These are phyloP conservation scores for Verticillium isaacii DNA, from an alignment of 2,329 filamentous ascomycete genomes.

Conservation along the genomic window DNA sequence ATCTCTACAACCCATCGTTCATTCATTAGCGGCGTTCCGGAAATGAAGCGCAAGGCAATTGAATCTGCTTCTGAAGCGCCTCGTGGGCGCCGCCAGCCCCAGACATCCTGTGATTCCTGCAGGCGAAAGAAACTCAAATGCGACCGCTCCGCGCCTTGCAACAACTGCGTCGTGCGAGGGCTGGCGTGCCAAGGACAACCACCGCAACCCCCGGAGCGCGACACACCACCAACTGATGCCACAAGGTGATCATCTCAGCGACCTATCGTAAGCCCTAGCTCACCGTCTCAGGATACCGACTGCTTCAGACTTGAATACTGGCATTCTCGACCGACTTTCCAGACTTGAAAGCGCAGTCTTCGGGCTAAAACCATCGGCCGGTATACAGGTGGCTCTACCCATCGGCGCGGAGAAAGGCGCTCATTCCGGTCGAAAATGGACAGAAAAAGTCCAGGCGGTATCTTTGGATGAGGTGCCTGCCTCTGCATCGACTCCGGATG, in stretches of 20 bases:
- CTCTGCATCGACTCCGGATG: neutral
- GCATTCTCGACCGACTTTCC: too few relatives aligned
- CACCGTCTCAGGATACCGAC: too few relatives aligned
- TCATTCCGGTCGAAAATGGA: too few relatives aligned
- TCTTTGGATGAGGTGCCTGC: neutral
- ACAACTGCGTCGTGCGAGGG: constrained; percentile 20
- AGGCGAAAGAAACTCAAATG: constrained; percentile 27
- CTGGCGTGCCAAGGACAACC: constrained; percentile 17
- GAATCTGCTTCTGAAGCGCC: neutral
- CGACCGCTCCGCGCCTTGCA: constrained; percentile 21
- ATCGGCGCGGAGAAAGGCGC: too few relatives aligned
- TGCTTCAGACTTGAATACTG: too few relatives aligned
- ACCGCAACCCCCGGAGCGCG: neutral
- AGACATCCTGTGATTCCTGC: constrained; percentile 25
- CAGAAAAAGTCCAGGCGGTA: too few relatives aligned
- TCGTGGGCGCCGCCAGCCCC: constrained; percentile 19
- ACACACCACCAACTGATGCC: neutral
- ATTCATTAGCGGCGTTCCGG: neutral
- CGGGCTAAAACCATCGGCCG: too few relatives aligned
- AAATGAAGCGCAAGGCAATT: constrained; percentile 6
- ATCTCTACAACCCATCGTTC: neutral
- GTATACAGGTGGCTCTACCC: too few relatives aligned
- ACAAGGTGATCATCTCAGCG: neutral
- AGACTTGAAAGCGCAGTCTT: too few relatives aligned
- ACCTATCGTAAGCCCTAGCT: too few relatives aligned